Conservation (phyloP, 2,329 filamentous ascomycete genomes). For the Pestalotiopsis sp. region DNA sequence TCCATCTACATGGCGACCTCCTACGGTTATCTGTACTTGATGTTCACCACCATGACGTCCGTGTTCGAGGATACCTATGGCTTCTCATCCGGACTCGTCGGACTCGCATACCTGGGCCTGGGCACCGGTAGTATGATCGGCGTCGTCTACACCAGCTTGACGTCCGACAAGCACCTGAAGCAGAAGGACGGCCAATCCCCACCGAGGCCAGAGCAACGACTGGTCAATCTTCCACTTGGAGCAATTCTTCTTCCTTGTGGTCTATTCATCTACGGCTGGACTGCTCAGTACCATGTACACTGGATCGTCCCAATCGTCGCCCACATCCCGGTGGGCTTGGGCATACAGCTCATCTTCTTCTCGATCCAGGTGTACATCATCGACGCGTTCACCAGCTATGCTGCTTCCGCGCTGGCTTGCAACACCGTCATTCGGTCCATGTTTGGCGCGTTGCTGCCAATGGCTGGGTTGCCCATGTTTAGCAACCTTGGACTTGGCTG, state of each 20-base stretch:
- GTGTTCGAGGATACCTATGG: conserved; percentile 40
- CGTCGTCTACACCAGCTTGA: conserved; percentile 68
- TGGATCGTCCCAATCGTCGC: conserved; percentile 42
- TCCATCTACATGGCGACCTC: conserved; percentile 30
- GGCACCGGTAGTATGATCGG: conserved; percentile 31
- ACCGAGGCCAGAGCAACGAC: background rate
- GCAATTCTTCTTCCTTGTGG: conserved; percentile 51
- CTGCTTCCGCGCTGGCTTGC: conserved; percentile 50
- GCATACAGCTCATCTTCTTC: conserved; percentile 33
- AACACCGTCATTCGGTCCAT: conserved; percentile 30
- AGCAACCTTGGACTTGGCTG: conserved; percentile 40
- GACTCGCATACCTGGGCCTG: conserved; percentile 41
- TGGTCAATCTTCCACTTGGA: background rate
- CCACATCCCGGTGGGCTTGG: conserved; percentile 33
- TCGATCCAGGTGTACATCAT: conserved; percentile 41
- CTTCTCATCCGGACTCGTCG: conserved; percentile 36
- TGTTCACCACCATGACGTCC: conserved; percentile 42
- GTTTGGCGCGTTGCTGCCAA: conserved; percentile 48
- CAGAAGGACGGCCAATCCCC: conserved; percentile 56
- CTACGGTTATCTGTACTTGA: conserved; percentile 40
- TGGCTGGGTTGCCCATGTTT: conserved; percentile 48
- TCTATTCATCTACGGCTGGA: conserved; percentile 47
- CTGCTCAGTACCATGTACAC: conserved; percentile 35
- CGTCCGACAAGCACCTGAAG: conserved; percentile 43
- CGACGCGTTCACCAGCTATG: conserved; percentile 48